These are phyloP conservation scores for Pythium myriotylum DNA, from an alignment of 352 stramenopile genomes.

Conservation along the genomic window DNA sequence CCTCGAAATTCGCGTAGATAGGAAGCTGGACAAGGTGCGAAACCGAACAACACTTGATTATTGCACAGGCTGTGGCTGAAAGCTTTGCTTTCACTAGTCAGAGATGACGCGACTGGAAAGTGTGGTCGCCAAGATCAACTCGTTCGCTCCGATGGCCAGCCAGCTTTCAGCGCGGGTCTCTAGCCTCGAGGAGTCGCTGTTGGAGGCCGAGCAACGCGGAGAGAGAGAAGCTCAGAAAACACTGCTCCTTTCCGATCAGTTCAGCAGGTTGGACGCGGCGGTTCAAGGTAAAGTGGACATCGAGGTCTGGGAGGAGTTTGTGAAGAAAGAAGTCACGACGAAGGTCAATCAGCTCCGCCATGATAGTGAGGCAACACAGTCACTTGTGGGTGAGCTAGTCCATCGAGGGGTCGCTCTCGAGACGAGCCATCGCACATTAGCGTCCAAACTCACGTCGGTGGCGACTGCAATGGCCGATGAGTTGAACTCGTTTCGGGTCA, in stretches of 20 bases:
- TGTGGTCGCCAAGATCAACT: constrained; percentile 54
- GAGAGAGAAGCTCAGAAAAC: background rate
- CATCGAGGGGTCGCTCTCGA: constrained; percentile 25
- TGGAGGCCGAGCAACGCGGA: background rate
- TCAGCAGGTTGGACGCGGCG: background rate
- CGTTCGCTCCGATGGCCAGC: constrained; percentile 46
- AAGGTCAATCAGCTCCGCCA: background rate
- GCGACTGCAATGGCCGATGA: constrained; percentile 7
- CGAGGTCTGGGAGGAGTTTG: constrained; percentile 12
- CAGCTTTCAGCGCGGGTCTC: constrained; percentile 33
- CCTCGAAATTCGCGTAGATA: constrained; percentile 42
- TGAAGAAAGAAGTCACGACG: background rate
- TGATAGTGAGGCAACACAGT: background rate
- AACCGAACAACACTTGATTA: background rate
- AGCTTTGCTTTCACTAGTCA: constrained; percentile 31
- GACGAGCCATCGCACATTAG: constrained; percentile 19
- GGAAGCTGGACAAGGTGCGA: constrained; percentile 71
- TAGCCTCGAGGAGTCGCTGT: constrained; percentile 6
- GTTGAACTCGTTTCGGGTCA: background rate
- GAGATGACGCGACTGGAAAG: constrained; percentile 49
- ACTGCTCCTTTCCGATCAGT: background rate
- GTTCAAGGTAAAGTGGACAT: constrained; percentile 2
- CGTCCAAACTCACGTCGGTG: constrained; percentile 26
- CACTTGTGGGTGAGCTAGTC: constrained; percentile 19
- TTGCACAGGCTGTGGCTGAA: too few species aligned